phyloP scores from a whole-genome alignment of 306 rosid genomes.

The Dryas octopetala region DNA sequence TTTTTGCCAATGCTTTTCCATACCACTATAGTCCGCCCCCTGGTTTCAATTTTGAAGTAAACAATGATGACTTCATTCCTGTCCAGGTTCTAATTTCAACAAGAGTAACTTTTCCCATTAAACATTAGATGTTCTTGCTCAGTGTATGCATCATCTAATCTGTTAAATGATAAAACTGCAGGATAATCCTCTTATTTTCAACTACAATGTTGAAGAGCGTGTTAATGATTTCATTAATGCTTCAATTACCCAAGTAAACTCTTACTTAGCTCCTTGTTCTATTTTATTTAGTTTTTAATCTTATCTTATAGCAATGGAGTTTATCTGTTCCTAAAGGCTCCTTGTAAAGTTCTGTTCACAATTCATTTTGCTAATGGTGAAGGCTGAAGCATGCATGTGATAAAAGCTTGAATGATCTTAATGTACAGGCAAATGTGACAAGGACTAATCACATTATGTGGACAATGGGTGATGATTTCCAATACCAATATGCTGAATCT shows the following conservation, averaged over 20 bases:
- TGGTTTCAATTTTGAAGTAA: conserved; percentile 78
- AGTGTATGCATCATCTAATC: conserved; percentile 8
- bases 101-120: not conserved
- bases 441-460: conserved; percentile 88
- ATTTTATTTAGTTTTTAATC: not conserved
- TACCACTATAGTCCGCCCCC: conserved; percentile 68
- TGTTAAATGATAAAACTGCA: conserved; percentile 37
- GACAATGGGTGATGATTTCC: conserved; percentile 98
- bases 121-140: not conserved
- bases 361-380: not conserved
- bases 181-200: conserved; percentile 74
- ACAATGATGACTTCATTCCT: conserved; percentile 33
- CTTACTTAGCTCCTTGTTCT: conserved; percentile 9
- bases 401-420: conserved; percentile 23
- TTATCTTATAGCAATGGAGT: not conserved
- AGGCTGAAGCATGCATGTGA: conserved; percentile 6
- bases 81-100: conserved; percentile 57
- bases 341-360: not conserved
- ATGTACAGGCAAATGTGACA: conserved; percentile 72
- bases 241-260: conserved; percentile 51
- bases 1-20: conserved; percentile 84
- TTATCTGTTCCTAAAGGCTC: not conserved
- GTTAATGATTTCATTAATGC: conserved; percentile 64
- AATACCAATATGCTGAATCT: conserved; percentile 84
- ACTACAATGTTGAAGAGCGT: conserved; percentile 60